phyloP scores from a whole-genome alignment of 176 grass and related monocot species.

The Ensete glaucum region DNA sequence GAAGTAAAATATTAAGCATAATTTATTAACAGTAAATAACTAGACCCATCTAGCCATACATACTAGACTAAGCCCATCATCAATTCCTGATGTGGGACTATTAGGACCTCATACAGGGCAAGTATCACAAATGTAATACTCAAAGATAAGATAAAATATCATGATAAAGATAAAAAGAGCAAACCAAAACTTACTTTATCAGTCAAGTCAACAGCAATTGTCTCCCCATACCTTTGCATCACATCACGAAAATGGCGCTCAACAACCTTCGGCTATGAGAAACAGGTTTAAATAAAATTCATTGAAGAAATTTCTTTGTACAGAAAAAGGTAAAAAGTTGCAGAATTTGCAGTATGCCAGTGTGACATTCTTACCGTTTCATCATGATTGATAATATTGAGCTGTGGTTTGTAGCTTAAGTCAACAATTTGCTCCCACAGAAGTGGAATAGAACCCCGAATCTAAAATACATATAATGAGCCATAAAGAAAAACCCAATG shows the following conservation, averaged over 20 bases:
- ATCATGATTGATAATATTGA: conserved; percentile 72
- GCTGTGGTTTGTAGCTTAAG: conserved; percentile 89
- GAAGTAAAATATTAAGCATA: no score
- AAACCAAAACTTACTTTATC: conserved; percentile 59
- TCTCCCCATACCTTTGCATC: conserved; percentile 83
- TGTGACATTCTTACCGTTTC: conserved; percentile 46
- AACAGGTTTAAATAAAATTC: conserved; percentile 27
- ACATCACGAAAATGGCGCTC: conserved; percentile 79
- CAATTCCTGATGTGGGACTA: no score
- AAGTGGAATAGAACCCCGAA: conserved; percentile 92
- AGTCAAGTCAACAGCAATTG: conserved; percentile 65
- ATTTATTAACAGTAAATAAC: no score
- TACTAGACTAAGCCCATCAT: no score
- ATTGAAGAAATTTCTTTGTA: conserved; percentile 18
- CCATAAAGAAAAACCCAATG: conserved; percentile 1
- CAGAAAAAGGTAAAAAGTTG: conserved; percentile 2
- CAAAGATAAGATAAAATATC: not conserved
- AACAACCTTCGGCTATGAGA: conserved; percentile 64
- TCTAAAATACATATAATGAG: conserved; percentile 30
- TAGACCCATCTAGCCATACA: no score
- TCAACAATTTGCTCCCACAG: conserved; percentile 99
- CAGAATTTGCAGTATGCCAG: conserved; percentile 1
- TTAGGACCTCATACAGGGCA: not conserved
- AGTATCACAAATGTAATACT: not conserved
- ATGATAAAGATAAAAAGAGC: conserved; percentile 1